Evolutionary conservation across 305 asterid genomes (phyloP).

Genomic region (Stenogyne calaminthoides): DNA sequence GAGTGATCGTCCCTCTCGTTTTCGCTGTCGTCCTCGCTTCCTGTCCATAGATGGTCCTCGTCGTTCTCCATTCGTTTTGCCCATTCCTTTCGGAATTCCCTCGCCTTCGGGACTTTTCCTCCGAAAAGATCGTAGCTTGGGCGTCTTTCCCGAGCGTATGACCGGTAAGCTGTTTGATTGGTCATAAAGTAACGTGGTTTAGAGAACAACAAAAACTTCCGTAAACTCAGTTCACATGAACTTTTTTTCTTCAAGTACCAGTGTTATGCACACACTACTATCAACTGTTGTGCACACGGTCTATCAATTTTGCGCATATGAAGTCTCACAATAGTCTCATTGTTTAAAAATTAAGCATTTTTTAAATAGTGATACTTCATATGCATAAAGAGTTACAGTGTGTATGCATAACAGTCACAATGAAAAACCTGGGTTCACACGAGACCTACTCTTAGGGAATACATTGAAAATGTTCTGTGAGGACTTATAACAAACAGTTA

Average conservation of each 20-base stretch:
- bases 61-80: constrained; percentile 82
- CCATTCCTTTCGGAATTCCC: constrained; percentile 78
- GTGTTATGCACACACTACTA: too few species aligned
- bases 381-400: too few species aligned
- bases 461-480: constrained; percentile 12
- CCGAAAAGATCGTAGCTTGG: constrained; percentile 74
- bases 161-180: constrained; percentile 52
- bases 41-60: constrained; percentile 91
- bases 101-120: constrained; percentile 61
- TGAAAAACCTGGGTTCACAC: too few species aligned
- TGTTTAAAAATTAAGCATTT: too few species aligned
- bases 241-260: too few species aligned
- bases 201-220: too few species aligned
- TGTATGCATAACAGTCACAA: too few species aligned
- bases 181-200: not conserved
- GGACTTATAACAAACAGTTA: constrained; percentile 45
- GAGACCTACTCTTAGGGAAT: not conserved
- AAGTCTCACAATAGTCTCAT: too few species aligned
- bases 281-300: too few species aligned
- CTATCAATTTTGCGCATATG: too few species aligned
- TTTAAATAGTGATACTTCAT: too few species aligned
- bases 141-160: constrained; percentile 58
- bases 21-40: constrained; percentile 74
- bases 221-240: too few species aligned
- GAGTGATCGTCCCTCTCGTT: constrained; percentile 43